Percentiles rank a stretch among this genome's conserved stretches.
phyloP scores from a whole-genome alignment of 768 basidiomycete species.

The Chalciporus sphaerocephalus region DNA sequence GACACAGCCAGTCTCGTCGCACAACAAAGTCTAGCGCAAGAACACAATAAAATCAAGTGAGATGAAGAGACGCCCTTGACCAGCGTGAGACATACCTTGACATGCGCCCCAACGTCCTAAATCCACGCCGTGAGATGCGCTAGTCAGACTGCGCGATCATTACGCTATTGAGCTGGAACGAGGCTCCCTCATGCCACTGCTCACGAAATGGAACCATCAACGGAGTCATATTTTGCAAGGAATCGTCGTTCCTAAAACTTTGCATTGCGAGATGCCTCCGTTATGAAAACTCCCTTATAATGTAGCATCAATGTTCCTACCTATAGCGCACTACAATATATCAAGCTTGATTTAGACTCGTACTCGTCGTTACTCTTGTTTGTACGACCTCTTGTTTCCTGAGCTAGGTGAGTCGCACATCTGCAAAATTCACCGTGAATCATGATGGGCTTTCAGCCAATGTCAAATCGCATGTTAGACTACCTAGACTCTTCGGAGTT shows the following conservation, averaged over 20 bases:
- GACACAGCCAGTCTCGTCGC: background rate
- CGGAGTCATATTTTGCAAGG: conserved; percentile 8
- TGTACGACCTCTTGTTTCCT: too few species aligned
- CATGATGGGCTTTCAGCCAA: conserved; percentile 18
- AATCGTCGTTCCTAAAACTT: too few species aligned
- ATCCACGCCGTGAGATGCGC: conserved; percentile 18
- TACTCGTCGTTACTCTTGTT: too few species aligned
- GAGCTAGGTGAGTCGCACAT: background rate
- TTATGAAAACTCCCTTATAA: too few species aligned
- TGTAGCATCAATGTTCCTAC: too few species aligned
- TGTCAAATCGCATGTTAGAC: conserved; percentile 33
- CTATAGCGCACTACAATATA: too few species aligned
- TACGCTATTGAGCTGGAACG: conserved; percentile 23
- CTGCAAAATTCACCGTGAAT: background rate
- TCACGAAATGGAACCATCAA: conserved; percentile 6
- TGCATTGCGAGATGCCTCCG: too few species aligned
- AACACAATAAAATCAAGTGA: too few species aligned
- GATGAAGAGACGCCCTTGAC: background rate
- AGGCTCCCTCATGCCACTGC: conserved; percentile 27
- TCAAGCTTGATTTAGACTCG: too few species aligned
- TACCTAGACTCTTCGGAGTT: conserved; percentile 26
- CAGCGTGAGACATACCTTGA: conserved; percentile 6
- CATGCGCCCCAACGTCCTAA: conserved; percentile 12
- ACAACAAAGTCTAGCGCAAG: background rate
- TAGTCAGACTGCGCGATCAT: conserved; percentile 17